Base-by-base conservation (phyloP, 1,139 yeast genomes). In the Keqinozyma sinolaborantium region DNA sequence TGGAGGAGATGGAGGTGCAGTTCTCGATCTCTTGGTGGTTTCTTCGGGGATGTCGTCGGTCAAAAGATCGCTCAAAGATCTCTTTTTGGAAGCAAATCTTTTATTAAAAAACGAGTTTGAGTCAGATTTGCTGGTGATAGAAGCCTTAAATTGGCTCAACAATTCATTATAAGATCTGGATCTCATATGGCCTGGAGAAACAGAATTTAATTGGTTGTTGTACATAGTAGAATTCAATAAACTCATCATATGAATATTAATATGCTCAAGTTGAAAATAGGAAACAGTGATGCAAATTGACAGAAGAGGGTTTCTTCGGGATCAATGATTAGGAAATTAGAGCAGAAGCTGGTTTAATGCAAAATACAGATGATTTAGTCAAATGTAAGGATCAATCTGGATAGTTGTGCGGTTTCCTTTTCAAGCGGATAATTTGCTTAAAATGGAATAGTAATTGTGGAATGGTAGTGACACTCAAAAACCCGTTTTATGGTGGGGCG, bases 1-100 rank as follows among this genome's bases (percentile, higher is more conserved):
- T 10, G 45, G 43, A 21, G 35, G 33, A 15, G 32, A 29, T 26
- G 77, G 73, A 19, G 79, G 79, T 3, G 78, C 78, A 3, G 79
- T 72, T 47, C 70, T 57, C 9, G 74, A 61, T 31, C 76, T 53
- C 43, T 73, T 70, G 27, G 40, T 42, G 16, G 32, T 30, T 12
- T 30, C 24, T 5, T 33, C 28, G 52, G 34, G 49, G 48, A 5
- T 59, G 48, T 33, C 64, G 40, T 39, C 56, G 55, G 32, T 47
- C 53, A 25, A 10, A 14, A 38, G 23, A 15, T 40, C 46, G 28
- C 36, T 36, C 25, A 36, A 41, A 21, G 41, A 40, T 39, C 48
- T 43, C 25, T 44, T 44, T 25, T 41, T 40, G 6, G 28, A 24
- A 32, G 41, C 34, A n/a, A 40, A 33, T 27, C 46, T 32, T 12